These are phyloP conservation scores for Nothopassalora personata DNA, from an alignment of 2,329 filamentous ascomycete genomes.

Conservation along the genomic window DNA sequence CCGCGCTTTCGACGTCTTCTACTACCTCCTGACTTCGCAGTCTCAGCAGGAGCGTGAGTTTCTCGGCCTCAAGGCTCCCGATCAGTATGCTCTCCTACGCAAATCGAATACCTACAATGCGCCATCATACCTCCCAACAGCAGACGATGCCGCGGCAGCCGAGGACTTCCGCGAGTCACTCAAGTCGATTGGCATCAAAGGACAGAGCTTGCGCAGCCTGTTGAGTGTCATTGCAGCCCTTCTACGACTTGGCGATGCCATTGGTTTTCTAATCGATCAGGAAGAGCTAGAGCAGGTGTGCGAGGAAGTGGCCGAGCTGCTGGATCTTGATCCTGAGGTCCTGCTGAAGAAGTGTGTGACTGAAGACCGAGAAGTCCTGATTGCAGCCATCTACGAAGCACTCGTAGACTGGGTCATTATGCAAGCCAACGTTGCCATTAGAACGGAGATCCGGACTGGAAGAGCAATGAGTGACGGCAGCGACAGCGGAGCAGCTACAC, in stretches of 20 bases:
- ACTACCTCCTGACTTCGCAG: conserved; percentile 86
- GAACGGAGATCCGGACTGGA: conserved; percentile 63
- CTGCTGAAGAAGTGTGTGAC: conserved; percentile 74
- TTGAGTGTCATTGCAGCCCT: conserved; percentile 81
- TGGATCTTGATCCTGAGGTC: conserved; percentile 81
- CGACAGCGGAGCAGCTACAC: conserved; percentile 55
- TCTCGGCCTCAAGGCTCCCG: conserved; percentile 69
- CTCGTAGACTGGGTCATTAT: conserved; percentile 90
- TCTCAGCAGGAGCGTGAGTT: conserved; percentile 81
- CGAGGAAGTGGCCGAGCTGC: conserved; percentile 79
- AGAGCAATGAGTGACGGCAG: conserved; percentile 62
- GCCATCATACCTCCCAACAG: conserved; percentile 82
- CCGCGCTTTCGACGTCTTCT: conserved; percentile 95
- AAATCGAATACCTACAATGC: conserved; percentile 80
- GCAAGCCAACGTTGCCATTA: conserved; percentile 82
- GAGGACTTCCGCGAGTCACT: conserved; percentile 86
- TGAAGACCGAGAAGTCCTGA: conserved; percentile 74
- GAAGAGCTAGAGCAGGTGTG: conserved; percentile 81
- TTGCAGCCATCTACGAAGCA: conserved; percentile 85
- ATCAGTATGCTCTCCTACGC: conserved; percentile 71
- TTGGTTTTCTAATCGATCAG: conserved; percentile 77
- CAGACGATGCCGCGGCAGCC: conserved; percentile 84
- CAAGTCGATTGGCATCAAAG: conserved; percentile 91
- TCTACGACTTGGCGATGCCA: conserved; percentile 84
- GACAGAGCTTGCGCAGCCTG: conserved; percentile 71